A percentile compares a stretch with the other conserved stretches of the same genome.
Conservation (phyloP, 129 eudicot genomes). For the Flaveria linearis region DNA sequence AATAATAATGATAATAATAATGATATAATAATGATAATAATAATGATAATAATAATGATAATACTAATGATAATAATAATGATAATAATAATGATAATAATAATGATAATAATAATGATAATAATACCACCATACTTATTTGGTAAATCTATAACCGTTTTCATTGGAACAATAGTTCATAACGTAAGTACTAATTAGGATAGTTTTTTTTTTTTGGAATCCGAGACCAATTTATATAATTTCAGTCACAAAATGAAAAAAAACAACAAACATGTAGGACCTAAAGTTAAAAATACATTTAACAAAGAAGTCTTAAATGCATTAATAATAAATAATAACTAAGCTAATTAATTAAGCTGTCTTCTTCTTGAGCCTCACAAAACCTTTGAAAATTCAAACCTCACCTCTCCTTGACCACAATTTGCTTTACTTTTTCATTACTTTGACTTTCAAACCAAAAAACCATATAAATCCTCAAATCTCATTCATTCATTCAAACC, state of each 20-base stretch:
- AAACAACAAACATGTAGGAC: constrained; percentile 16
- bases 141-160: not conserved
- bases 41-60: not conserved
- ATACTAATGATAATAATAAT: not conserved
- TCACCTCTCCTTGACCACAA: constrained; percentile 30
- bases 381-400: constrained; percentile 34
- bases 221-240: not conserved
- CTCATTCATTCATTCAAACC: constrained; percentile 19
- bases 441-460: constrained; percentile 35
- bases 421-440: constrained; percentile 34
- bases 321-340: not conserved
- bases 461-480: constrained; percentile 3
- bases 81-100: not conserved
- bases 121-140: not conserved
- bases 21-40: not conserved
- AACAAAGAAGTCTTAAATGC: constrained; percentile 22
- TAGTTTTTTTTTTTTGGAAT: not conserved
- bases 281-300: not conserved
- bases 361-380: constrained; percentile 40
- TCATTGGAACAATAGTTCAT: not conserved
- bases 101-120: too few species aligned
- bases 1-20: too few species aligned
- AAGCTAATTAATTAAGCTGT: constrained; percentile 27
- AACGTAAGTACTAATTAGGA: not conserved
- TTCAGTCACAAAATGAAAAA: not conserved